Evolutionary conservation across 2,329 filamentous ascomycete species (phyloP).

Genomic region (Cercospora citrullina): DNA sequence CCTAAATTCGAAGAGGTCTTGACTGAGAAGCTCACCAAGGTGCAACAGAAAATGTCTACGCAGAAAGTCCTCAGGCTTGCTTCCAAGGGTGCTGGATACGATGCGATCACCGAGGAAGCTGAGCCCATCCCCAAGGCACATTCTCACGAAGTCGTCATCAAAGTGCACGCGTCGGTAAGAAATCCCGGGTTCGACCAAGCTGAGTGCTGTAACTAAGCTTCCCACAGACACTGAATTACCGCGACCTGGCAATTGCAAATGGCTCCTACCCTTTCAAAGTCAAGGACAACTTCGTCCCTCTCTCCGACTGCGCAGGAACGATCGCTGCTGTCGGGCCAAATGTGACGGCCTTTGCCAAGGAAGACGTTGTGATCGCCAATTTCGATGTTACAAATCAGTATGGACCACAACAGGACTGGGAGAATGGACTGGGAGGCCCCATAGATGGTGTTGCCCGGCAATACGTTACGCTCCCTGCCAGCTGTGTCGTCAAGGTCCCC

Average conservation of each 20-base stretch:
- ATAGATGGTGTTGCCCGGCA: conserved; percentile 58
- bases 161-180: conserved; percentile 47
- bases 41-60: conserved; percentile 17
- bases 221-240: conserved; percentile 50
- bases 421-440: conserved; percentile 58
- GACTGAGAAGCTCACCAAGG: conserved; percentile 13
- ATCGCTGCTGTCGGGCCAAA: conserved; percentile 52
- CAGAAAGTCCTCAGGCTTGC: conserved; percentile 23
- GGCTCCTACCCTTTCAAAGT: conserved; percentile 25
- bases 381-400: conserved; percentile 40
- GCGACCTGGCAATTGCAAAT: conserved; percentile 41
- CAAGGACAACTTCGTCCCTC: conserved; percentile 54
- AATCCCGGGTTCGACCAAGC: background rate
- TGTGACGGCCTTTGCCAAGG: conserved; percentile 40
- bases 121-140: conserved; percentile 34
- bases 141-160: conserved; percentile 49
- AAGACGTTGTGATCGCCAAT: conserved; percentile 61
- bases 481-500: conserved; percentile 56
- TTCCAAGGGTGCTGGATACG: conserved; percentile 24
- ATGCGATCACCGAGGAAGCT: conserved; percentile 16
- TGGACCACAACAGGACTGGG: conserved; percentile 50
- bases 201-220: background rate
- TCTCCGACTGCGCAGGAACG: conserved; percentile 68
- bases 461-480: conserved; percentile 59
- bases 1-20: conserved; percentile 10